Evolutionary conservation across 2,329 filamentous ascomycete genomes (phyloP), one percentile per base, ranked within the genome.

Genomic region (Talaromyces piceae): DNA sequence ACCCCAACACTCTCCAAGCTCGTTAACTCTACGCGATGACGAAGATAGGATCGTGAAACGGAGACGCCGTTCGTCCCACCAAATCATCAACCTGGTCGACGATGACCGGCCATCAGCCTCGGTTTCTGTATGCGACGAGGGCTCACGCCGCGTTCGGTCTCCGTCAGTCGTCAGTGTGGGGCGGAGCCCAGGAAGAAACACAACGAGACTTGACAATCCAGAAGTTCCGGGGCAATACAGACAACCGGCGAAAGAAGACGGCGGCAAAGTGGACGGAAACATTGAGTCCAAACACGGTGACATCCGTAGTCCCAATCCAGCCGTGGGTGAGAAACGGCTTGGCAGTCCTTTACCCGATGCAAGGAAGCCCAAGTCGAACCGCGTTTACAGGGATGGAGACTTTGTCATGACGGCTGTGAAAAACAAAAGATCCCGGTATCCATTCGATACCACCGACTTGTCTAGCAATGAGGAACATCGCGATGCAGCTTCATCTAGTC

Each of bases 11-110:
- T 50, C 52, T 6, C 54, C 12, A 47, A 60, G 33, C 25, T 47
- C 20, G 20, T 52, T 25, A 56, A 58, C 20, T 27, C 20, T 28
- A 5, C 53, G 56, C 13, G 59, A 63, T 26, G 52, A 57, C 8
- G 56, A 53, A 1, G 52, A 49, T 22, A 59, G 64, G 25, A 59
- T 63, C 18, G 51, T 33, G 4, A 69, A 69, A 52, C 65, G 64
- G 18, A 61, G 47, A 20, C 65, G 66, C 31, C 57, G 62, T 39
- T 45, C 50, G 18, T 37, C 41, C 7, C 23, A 33, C 12, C 57
- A 61, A 2, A 41, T 47, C 16, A 52, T 58, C 23, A 49, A 55
- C 47, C 47, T 61, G 7, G 55, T 56, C 1, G 57, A 59, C 12
- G 60, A 61, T 44, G 59, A 60, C 28, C 16, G 8, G 16, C 33